A percentile compares a stretch with the other conserved stretches of the same genome.
Evolutionary conservation across 2,329 filamentous ascomycete species (phyloP).

Genomic region (Podosphaera aphanis): DNA sequence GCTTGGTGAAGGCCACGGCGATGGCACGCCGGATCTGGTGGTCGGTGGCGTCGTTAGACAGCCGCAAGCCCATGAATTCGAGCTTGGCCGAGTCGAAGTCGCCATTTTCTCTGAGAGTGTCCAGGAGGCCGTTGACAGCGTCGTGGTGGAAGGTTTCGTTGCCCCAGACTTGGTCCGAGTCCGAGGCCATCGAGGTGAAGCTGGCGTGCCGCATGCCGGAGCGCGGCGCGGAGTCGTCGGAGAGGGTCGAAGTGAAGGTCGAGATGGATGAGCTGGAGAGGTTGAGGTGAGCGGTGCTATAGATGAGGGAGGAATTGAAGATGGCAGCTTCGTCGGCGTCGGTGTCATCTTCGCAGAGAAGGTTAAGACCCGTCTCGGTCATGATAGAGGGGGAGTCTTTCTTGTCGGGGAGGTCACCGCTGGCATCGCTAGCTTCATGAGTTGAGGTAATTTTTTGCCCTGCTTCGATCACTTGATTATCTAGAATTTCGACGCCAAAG

Average conservation of each 20-base stretch:
- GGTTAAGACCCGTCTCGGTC: conserved; percentile 33
- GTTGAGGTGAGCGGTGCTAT: conserved; percentile 16
- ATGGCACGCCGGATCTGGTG: conserved; percentile 71
- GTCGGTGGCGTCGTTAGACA: conserved; percentile 76
- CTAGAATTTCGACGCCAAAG: conserved; percentile 48
- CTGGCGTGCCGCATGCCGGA: conserved; percentile 39
- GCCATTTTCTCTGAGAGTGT: conserved; percentile 52
- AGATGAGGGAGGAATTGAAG: conserved; percentile 26
- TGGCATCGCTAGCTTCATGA: conserved; percentile 16
- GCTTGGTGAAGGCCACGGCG: conserved; percentile 62
- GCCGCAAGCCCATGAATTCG: conserved; percentile 80
- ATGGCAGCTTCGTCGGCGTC: conserved; percentile 30
- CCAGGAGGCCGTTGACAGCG: conserved; percentile 65
- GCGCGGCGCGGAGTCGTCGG: conserved; percentile 17
- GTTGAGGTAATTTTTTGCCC: conserved; percentile 20
- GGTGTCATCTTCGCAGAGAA: conserved; percentile 39
- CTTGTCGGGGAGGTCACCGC: conserved; percentile 18
- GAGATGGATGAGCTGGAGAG: conserved; percentile 34
- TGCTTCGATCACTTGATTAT: conserved; percentile 25
- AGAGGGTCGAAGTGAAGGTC: conserved; percentile 32
- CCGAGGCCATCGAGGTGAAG: conserved; percentile 46
- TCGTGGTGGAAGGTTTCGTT: conserved; percentile 60
- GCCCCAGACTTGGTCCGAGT: conserved; percentile 23
- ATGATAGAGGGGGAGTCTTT: conserved; percentile 26
- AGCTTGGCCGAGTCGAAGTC: conserved; percentile 68